phyloP scores from a whole-genome alignment of 495 filamentous ascomycete species.

The Alectoria sarmentosa region DNA sequence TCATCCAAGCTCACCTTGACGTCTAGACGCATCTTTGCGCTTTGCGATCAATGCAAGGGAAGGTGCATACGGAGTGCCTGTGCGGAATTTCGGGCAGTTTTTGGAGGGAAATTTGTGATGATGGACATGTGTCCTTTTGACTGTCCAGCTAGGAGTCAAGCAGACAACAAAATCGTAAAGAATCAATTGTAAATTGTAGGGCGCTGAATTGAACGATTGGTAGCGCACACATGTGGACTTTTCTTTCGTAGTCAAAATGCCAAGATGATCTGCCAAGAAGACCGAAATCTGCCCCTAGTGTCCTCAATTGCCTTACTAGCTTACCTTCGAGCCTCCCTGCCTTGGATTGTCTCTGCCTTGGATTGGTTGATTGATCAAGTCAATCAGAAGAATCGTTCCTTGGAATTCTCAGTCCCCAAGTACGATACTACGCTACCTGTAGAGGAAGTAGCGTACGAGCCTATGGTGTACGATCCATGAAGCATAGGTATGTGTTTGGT shows the following conservation, averaged over 20 bases:
- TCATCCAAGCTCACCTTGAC: slow-evolving; percentile 64
- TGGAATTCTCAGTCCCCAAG: too few relatives aligned
- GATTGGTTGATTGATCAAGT: too few relatives aligned
- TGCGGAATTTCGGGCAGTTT: background rate
- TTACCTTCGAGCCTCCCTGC: too few relatives aligned
- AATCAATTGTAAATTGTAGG: background rate
- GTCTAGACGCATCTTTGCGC: slow-evolving; percentile 76
- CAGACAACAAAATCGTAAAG: background rate
- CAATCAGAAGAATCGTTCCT: too few relatives aligned
- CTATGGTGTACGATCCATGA: too few relatives aligned
- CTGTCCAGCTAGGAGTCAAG: background rate
- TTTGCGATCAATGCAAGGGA: slow-evolving; percentile 5
- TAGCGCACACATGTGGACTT: slow-evolving; percentile 1
- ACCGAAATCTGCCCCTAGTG: too few relatives aligned
- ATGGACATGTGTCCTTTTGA: background rate
- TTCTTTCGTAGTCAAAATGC: slow-evolving; percentile 10
- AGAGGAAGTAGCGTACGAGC: too few relatives aligned
- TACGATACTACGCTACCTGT: too few relatives aligned
- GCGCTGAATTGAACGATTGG: background rate
- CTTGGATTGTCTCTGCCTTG: too few relatives aligned
- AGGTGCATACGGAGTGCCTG: background rate
- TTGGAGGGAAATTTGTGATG: background rate
- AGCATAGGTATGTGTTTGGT: too few relatives aligned
- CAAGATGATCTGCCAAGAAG: too few relatives aligned
- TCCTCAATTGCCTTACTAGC: too few relatives aligned